These are phyloP conservation scores for Gymnopilus junonius DNA, from an alignment of 768 basidiomycete species.

Conservation along the genomic window DNA sequence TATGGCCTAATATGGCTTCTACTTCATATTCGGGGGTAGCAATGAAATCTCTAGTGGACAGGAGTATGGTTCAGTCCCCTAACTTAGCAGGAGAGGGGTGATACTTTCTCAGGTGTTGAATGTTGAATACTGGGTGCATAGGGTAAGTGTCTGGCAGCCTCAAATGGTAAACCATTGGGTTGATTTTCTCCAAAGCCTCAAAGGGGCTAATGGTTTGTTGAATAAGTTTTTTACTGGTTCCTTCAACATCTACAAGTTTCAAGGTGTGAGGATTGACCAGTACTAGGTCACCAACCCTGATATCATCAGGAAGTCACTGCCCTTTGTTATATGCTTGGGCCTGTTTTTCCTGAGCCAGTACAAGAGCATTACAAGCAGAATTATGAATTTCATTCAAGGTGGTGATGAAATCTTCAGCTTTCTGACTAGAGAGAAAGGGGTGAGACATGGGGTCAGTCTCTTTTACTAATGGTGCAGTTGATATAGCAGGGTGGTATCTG, in stretches of 20 bases:
- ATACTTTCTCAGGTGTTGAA: slow-evolving; percentile 27
- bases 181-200: slow-evolving; percentile 29
- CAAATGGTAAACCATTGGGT: slow-evolving; percentile 25
- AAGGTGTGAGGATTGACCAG: slow-evolving; percentile 31
- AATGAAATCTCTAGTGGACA: slow-evolving; percentile 18
- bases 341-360: too few species aligned
- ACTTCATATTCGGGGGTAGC: slow-evolving; percentile 22
- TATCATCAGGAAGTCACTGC: neutral
- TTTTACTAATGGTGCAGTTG: too few species aligned
- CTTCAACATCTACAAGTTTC: slow-evolving; percentile 22
- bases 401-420: too few species aligned
- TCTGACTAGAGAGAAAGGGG: too few species aligned
- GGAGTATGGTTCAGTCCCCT: slow-evolving; percentile 14
- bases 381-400: too few species aligned
- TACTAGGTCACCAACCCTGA: slow-evolving; percentile 20
- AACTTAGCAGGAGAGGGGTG: slow-evolving; percentile 12
- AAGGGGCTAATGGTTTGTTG: too few species aligned
- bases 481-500: too few species aligned
- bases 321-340: slow-evolving; percentile 13
- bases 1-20: slow-evolving; percentile 15
- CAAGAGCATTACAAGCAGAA: too few species aligned
- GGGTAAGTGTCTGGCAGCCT: slow-evolving; percentile 27
- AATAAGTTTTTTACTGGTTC: too few species aligned
- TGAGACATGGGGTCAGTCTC: too few species aligned
- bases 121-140: slow-evolving; percentile 28